A percentile compares a stretch with the other conserved stretches of the same genome.
Evolutionary conservation across 2,329 filamentous ascomycete species (phyloP).

Genomic region (Trichoderma citrinoviride): DNA sequence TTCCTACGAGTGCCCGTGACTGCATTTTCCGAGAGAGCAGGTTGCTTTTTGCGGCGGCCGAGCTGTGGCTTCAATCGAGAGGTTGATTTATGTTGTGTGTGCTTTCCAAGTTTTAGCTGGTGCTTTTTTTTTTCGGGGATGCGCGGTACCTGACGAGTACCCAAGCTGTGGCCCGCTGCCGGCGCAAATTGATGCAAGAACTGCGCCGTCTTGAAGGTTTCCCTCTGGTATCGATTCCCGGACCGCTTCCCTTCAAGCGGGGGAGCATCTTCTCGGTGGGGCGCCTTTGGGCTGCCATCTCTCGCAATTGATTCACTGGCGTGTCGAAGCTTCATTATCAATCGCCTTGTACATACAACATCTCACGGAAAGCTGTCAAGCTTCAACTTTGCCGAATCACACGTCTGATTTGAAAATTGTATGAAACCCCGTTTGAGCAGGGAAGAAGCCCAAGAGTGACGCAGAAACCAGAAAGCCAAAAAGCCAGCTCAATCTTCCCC

Average conservation of each 20-base stretch:
- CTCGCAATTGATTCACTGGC: too few species aligned
- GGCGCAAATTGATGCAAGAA: not conserved
- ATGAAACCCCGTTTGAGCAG: not conserved
- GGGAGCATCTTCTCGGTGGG: constrained; percentile 7
- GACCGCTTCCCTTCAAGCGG: constrained; percentile 1
- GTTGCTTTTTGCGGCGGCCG: not conserved
- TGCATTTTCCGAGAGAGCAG: not conserved
- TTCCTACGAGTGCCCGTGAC: not conserved
- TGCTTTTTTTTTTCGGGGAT: not conserved
- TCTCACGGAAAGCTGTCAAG: not conserved
- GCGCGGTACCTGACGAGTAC: constrained; percentile 8
- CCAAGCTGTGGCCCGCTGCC: not conserved
- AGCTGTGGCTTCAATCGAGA: too few species aligned
- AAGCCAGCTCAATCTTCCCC: not conserved
- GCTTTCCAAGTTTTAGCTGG: not conserved
- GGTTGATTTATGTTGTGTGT: not conserved
- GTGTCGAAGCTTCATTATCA: not conserved
- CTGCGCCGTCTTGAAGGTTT: not conserved
- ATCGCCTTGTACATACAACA: not conserved
- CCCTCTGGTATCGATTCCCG: constrained; percentile 2
- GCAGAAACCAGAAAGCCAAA: not conserved
- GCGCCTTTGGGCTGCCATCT: not conserved
- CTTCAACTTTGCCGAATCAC: too few species aligned
- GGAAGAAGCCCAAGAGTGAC: not conserved
- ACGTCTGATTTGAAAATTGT: not conserved